Conservation (phyloP, 2,329 filamentous ascomycete genomes). For the Phialocephala subalpina region DNA sequence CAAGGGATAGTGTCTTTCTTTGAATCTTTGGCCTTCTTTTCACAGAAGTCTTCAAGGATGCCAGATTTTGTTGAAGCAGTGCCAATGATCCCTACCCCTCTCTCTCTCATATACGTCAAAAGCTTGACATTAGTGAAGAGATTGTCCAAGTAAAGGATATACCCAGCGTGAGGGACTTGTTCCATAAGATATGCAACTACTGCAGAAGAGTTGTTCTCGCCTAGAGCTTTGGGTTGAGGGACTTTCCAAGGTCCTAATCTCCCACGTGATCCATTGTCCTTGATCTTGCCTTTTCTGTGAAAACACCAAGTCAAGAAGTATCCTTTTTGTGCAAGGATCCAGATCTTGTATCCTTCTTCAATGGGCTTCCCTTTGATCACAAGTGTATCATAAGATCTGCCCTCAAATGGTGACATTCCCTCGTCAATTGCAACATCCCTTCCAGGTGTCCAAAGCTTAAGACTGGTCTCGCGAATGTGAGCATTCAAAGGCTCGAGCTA, state of each 20-base stretch:
- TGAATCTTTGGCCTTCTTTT: no score
- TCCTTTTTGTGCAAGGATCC: background rate
- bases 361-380: background rate
- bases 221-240: background rate
- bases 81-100: background rate
- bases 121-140: background rate
- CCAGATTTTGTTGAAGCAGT: background rate
- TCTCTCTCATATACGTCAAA: background rate
- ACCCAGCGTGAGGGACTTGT: background rate
- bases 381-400: background rate
- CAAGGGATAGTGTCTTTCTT: no score
- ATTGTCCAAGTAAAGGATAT: background rate
- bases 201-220: background rate
- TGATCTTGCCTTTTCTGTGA: background rate
- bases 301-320: background rate
- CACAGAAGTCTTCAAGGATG: background rate
- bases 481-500: background rate
- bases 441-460: background rate
- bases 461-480: background rate
- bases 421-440: background rate
- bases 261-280: background rate
- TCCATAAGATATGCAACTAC: background rate
- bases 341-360: background rate
- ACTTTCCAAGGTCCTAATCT: background rate
- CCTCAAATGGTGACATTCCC: background rate